A percentile compares a stretch with the other conserved stretches of the same genome.
Conservation (phyloP, 2,329 filamentous ascomycete species). For the Thielaviopsis euricoi region DNA sequence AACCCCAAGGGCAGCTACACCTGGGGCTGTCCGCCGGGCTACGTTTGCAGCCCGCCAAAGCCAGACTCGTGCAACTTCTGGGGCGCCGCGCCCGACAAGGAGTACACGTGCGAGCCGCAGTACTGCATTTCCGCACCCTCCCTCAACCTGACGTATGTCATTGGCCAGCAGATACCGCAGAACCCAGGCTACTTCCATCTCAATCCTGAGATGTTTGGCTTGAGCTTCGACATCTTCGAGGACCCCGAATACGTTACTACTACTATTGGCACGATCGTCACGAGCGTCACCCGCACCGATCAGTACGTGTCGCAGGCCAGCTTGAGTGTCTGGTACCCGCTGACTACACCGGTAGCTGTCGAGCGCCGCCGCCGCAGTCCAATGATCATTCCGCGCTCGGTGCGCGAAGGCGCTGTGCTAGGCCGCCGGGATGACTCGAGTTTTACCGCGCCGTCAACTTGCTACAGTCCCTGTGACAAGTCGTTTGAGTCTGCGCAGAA, state of each 20-base stretch:
- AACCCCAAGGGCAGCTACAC: conserved; percentile 25
- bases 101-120: conserved; percentile 29
- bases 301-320: conserved; percentile 37
- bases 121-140: conserved; percentile 29
- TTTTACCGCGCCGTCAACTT: conserved; percentile 28
- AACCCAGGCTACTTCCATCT: conserved; percentile 46
- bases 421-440: conserved; percentile 11
- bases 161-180: conserved; percentile 1
- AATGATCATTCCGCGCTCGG: not conserved
- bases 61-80: conserved; percentile 35
- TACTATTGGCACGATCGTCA: conserved; percentile 19
- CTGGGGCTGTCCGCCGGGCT: conserved; percentile 37
- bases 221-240: conserved; percentile 45
- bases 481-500: conserved; percentile 28
- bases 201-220: conserved; percentile 42
- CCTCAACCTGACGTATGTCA: conserved; percentile 13
- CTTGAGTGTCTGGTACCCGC: conserved; percentile 23
- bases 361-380: not conserved
- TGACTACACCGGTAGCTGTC: conserved; percentile 14
- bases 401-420: not conserved
- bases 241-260: conserved; percentile 24
- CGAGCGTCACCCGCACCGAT: conserved; percentile 33
- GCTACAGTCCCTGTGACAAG: conserved; percentile 36
- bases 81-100: conserved; percentile 26
- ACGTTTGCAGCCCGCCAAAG: conserved; percentile 35